These are phyloP conservation scores for Coemansia sp. DNA, from an alignment of 192 early-diverging fungal species.

Conservation along the genomic window DNA sequence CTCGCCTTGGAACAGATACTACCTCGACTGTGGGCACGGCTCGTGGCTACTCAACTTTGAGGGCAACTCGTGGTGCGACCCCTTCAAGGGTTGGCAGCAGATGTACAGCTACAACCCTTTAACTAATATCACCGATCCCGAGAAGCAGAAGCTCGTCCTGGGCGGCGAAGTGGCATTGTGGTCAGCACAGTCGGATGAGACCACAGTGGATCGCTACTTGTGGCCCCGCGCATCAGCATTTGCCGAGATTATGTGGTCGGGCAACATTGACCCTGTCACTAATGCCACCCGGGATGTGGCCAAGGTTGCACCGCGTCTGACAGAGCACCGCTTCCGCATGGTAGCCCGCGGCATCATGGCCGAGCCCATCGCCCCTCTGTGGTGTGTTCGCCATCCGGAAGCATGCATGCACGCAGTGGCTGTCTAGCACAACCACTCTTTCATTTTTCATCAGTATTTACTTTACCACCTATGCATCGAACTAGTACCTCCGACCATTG, in stretches of 20 bases:
- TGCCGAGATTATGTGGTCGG: slow-evolving; percentile 72
- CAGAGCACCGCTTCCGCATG: slow-evolving; percentile 69
- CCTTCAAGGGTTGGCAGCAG: slow-evolving; percentile 71
- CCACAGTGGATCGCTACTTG: slow-evolving; percentile 59
- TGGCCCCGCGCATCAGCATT: slow-evolving; percentile 73
- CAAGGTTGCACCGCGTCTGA: slow-evolving; percentile 64
- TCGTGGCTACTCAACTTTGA: slow-evolving; percentile 69
- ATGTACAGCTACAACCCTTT: slow-evolving; percentile 66
- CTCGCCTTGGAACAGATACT: slow-evolving; percentile 61
- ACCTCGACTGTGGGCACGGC: slow-evolving; percentile 75
- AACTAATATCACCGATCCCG: slow-evolving; percentile 54
- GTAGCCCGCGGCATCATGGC: slow-evolving; percentile 64
- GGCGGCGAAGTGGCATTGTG: slow-evolving; percentile 69
- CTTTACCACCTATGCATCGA: too few relatives aligned
- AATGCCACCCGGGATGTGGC: slow-evolving; percentile 55
- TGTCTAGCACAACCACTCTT: not conserved
- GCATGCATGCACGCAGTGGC: slow-evolving; percentile 27
- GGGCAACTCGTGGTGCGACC: slow-evolving; percentile 69
- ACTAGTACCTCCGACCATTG: too few relatives aligned
- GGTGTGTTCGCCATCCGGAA: slow-evolving; percentile 63
- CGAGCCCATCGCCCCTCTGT: slow-evolving; percentile 67
- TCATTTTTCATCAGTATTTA: not conserved
- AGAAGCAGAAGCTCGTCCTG: slow-evolving; percentile 61
- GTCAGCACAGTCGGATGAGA: slow-evolving; percentile 65
- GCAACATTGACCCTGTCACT: slow-evolving; percentile 54